These are phyloP conservation scores for Melanogaster broomeanus DNA, from an alignment of 768 basidiomycete genomes.

Conservation along the genomic window DNA sequence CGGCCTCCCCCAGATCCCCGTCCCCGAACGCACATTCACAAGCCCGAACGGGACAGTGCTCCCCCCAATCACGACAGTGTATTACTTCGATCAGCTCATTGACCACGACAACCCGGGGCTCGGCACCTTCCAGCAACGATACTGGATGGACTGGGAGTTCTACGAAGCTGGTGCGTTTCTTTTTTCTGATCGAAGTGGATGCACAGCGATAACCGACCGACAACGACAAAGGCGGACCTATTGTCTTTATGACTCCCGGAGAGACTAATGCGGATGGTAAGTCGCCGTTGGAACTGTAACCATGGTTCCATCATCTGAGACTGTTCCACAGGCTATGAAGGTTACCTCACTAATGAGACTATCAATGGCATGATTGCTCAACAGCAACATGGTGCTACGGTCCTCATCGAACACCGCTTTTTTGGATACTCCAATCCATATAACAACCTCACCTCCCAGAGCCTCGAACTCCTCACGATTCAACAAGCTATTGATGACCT, in stretches of 20 bases:
- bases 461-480: slow-evolving; percentile 61
- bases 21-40: slow-evolving; percentile 6
- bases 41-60: slow-evolving; percentile 25
- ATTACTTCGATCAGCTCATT: slow-evolving; percentile 33
- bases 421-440: slow-evolving; percentile 76
- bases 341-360: slow-evolving; percentile 65
- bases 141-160: slow-evolving; percentile 69
- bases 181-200: neutral
- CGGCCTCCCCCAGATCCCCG: slow-evolving; percentile 12
- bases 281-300: neutral
- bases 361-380: slow-evolving; percentile 68
- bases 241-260: slow-evolving; percentile 53
- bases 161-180: slow-evolving; percentile 48
- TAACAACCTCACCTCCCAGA: slow-evolving; percentile 56
- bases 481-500: slow-evolving; percentile 77
- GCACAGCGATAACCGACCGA: neutral
- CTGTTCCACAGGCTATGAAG: slow-evolving; percentile 28
- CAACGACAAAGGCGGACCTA: slow-evolving; percentile 22
- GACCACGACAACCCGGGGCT: slow-evolving; percentile 56
- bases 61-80: slow-evolving; percentile 28
- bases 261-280: slow-evolving; percentile 54
- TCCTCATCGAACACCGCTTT: slow-evolving; percentile 74
- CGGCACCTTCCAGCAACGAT: slow-evolving; percentile 79
- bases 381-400: slow-evolving; percentile 60
- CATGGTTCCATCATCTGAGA: neutral